Evolutionary conservation across 495 filamentous ascomycete species (phyloP).

Genomic region (Pyrenopolyporus hunteri): DNA sequence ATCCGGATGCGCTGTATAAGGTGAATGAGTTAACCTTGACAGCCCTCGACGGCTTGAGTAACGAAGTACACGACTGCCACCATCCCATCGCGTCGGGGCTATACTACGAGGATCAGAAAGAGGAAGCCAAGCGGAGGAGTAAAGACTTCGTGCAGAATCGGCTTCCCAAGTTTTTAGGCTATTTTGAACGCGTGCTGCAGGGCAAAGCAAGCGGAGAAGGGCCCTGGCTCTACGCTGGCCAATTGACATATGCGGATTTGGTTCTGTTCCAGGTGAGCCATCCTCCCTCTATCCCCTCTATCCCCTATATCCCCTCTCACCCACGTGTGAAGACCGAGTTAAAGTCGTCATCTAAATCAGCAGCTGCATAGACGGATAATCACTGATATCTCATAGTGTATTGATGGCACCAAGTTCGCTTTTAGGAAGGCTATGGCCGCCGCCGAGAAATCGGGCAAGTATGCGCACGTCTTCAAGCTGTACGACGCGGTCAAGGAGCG

Average conservation of each 20-base stretch:
- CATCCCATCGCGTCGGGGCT: conserved; percentile 62
- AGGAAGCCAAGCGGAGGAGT: conserved; percentile 42
- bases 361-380: background rate
- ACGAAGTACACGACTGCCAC: conserved; percentile 72
- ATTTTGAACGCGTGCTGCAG: conserved; percentile 65
- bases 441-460: conserved; percentile 52
- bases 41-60: conserved; percentile 65
- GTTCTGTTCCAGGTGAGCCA: conserved; percentile 65
- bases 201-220: conserved; percentile 58
- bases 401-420: conserved; percentile 54
- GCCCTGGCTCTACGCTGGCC: conserved; percentile 62
- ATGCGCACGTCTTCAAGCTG: conserved; percentile 52
- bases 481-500: conserved; percentile 56
- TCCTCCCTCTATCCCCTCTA: background rate
- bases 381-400: conserved; percentile 16
- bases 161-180: conserved; percentile 68
- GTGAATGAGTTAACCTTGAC: conserved; percentile 66
- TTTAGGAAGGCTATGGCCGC: conserved; percentile 59
- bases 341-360: background rate
- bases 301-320: background rate
- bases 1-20: conserved; percentile 54
- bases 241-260: conserved; percentile 69
- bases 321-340: background rate
- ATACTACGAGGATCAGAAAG: conserved; percentile 75
- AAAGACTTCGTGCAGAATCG: conserved; percentile 49